Evolutionary conservation across 83 land plant species (phyloP).

Genomic region (Picea engelmannii): DNA sequence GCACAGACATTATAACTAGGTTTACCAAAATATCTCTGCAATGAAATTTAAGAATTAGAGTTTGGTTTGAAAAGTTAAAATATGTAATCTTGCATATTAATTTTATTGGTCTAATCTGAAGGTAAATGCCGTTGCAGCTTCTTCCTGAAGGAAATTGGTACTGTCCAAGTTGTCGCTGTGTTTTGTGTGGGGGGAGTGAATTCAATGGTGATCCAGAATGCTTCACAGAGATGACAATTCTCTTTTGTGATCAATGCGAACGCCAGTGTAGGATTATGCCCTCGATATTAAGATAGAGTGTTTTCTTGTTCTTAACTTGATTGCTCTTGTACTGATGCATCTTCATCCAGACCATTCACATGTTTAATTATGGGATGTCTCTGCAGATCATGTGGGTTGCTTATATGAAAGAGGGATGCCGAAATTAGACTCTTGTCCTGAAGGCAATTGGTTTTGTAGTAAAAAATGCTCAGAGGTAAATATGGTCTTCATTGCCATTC

Average conservation of each 20-base stretch:
- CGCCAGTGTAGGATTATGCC: conserved; percentile 63
- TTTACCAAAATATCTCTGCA: not conserved
- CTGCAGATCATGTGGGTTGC: conserved; percentile 76
- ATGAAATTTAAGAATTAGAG: not conserved
- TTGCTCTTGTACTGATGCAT: not conserved
- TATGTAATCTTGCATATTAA: not conserved
- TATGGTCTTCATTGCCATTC: not conserved
- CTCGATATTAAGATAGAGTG: not conserved
- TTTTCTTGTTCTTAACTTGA: not conserved
- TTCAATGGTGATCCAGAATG: conserved; percentile 22
- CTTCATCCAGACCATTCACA: not conserved
- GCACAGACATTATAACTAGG: not conserved
- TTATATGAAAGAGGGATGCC: conserved; percentile 27
- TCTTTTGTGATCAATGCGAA: conserved; percentile 78
- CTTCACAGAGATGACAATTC: conserved; percentile 25
- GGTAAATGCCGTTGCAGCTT: conserved; percentile 29
- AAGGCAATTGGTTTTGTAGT: conserved; percentile 74
- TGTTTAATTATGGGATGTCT: conserved; percentile 3
- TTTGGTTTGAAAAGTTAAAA: not conserved
- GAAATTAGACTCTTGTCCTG: conserved; percentile 24
- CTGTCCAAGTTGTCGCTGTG: conserved; percentile 86
- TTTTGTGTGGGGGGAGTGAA: conserved; percentile 55
- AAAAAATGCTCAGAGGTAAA: conserved; percentile 68
- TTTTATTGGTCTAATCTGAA: not conserved
- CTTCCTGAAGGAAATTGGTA: conserved; percentile 83